These are phyloP conservation scores for Dioscorea cayenensis DNA, from an alignment of 116 monocot genomes.

Conservation along the genomic window DNA sequence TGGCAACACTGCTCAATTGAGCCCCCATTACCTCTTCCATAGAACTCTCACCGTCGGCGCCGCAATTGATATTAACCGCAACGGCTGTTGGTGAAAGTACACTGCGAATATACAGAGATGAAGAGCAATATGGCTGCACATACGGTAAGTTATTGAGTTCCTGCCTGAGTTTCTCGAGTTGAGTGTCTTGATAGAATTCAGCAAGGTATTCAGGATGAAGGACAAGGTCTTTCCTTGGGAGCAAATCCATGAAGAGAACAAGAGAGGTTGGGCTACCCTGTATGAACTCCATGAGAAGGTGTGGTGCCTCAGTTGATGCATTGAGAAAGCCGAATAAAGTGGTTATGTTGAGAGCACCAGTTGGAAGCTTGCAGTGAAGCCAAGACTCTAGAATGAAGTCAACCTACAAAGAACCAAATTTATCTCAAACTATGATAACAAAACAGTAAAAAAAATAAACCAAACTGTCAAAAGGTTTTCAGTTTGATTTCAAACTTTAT, in stretches of 20 bases:
- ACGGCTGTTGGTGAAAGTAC: constrained; percentile 62
- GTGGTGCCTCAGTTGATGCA: constrained; percentile 62
- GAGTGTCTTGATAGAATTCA: constrained; percentile 39
- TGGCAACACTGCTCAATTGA: constrained; percentile 19
- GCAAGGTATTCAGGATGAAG: constrained; percentile 65
- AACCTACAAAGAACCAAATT: constrained; percentile 30
- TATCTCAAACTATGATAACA: too few relatives aligned
- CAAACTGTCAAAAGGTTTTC: too few relatives aligned
- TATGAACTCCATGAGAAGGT: constrained; percentile 82
- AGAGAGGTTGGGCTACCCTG: constrained; percentile 61
- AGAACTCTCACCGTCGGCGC: constrained; percentile 17
- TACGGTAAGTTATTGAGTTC: constrained; percentile 29
- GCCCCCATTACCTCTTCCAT: constrained; percentile 51
- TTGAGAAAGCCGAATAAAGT: constrained; percentile 61
- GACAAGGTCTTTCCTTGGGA: constrained; percentile 72
- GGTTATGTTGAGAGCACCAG: constrained; percentile 66
- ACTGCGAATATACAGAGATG: constrained; percentile 66
- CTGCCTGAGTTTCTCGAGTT: constrained; percentile 44
- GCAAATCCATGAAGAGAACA: constrained; percentile 57
- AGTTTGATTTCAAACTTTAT: too few relatives aligned
- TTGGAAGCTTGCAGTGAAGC: constrained; percentile 73
- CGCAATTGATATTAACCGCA: constrained; percentile 33
- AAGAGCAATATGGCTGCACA: constrained; percentile 43
- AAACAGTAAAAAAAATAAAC: too few relatives aligned
- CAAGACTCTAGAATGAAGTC: constrained; percentile 71